phyloP scores from a whole-genome alignment of 495 filamentous ascomycete species.

The Hypoxylon lenormandii region DNA sequence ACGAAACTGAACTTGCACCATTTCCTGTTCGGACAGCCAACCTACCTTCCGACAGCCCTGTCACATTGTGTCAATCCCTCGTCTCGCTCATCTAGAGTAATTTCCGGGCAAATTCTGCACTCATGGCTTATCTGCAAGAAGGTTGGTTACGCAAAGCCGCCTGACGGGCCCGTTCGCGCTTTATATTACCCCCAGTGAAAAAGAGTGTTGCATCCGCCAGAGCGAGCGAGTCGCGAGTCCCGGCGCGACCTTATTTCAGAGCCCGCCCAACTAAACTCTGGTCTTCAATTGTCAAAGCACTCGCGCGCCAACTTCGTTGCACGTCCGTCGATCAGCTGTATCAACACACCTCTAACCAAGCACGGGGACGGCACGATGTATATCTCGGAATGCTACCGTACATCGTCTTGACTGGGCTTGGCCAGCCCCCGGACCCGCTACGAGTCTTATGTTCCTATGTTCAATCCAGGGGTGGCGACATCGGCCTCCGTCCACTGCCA shows the following conservation, averaged over 20 bases:
- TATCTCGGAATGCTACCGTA: conserved; percentile 46
- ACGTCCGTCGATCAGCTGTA: conserved; percentile 38
- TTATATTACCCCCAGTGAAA: conserved; percentile 35
- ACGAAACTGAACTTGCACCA: conserved; percentile 19
- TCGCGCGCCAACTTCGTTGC: conserved; percentile 35
- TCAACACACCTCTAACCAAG: conserved; percentile 32
- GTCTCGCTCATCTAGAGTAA: conserved; percentile 48
- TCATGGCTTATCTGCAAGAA: conserved; percentile 42
- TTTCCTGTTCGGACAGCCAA: conserved; percentile 40
- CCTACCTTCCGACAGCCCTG: conserved; percentile 42
- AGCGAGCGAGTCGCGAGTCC: conserved; percentile 45
- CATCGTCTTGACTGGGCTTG: conserved; percentile 43
- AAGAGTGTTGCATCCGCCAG: conserved; percentile 49
- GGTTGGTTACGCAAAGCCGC: conserved; percentile 47
- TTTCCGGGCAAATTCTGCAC: conserved; percentile 47
- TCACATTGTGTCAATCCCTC: conserved; percentile 30
- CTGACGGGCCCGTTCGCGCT: conserved; percentile 30
- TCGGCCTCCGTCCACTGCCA: conserved; percentile 36
- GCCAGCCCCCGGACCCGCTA: conserved; percentile 28
- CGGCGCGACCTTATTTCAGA: conserved; percentile 26
- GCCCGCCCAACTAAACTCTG: no score
- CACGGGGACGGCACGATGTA: conserved; percentile 36
- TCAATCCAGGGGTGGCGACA: conserved; percentile 42
- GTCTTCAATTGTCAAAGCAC: conserved; percentile 8
- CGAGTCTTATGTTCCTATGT: conserved; percentile 23